These are phyloP conservation scores for Linum lewisii DNA, from an alignment of 345 rosid genomes.

Conservation along the genomic window DNA sequence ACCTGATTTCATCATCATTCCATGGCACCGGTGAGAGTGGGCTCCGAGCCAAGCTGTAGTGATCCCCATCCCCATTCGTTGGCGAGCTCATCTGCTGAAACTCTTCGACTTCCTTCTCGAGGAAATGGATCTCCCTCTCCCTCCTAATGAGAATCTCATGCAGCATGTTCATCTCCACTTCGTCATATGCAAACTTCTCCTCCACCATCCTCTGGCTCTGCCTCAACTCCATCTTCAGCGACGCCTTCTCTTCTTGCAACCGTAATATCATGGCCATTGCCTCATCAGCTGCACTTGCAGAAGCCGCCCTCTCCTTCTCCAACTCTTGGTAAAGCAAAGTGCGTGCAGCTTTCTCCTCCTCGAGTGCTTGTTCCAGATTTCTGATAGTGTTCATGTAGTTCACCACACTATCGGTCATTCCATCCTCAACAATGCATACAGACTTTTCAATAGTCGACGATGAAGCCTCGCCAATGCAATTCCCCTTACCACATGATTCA, in stretches of 20 bases:
- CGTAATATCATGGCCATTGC: slow-evolving; percentile 29
- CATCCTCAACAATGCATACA: slow-evolving; percentile 9
- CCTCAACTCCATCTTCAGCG: slow-evolving; percentile 22
- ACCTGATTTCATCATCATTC: slow-evolving; percentile 14
- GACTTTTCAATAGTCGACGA: slow-evolving; percentile 16
- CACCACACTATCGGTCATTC: background rate
- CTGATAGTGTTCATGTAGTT: slow-evolving; percentile 10
- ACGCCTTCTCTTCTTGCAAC: slow-evolving; percentile 27
- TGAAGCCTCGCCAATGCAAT: slow-evolving; percentile 13
- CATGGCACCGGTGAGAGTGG: slow-evolving; percentile 4
- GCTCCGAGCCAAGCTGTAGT: slow-evolving; percentile 17
- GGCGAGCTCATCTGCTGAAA: slow-evolving; percentile 11
- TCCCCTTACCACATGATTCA: slow-evolving; percentile 20
- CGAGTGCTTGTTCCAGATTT: slow-evolving; percentile 12
- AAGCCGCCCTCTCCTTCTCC: slow-evolving; percentile 30
- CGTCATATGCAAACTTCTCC: slow-evolving; percentile 23
- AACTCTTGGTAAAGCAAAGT: slow-evolving; percentile 19
- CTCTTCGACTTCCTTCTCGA: slow-evolving; percentile 19
- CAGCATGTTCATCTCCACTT: slow-evolving; percentile 25
- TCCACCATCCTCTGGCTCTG: slow-evolving; percentile 24
- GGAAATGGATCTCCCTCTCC: slow-evolving; percentile 25
- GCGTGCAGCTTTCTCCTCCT: slow-evolving; percentile 14
- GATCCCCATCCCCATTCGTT: slow-evolving; percentile 8
- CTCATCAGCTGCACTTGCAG: slow-evolving; percentile 26
- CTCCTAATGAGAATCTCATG: slow-evolving; percentile 22